These are phyloP conservation scores for Diaporthe caulivora DNA, from an alignment of 2,329 filamentous ascomycete genomes.

Conservation along the genomic window DNA sequence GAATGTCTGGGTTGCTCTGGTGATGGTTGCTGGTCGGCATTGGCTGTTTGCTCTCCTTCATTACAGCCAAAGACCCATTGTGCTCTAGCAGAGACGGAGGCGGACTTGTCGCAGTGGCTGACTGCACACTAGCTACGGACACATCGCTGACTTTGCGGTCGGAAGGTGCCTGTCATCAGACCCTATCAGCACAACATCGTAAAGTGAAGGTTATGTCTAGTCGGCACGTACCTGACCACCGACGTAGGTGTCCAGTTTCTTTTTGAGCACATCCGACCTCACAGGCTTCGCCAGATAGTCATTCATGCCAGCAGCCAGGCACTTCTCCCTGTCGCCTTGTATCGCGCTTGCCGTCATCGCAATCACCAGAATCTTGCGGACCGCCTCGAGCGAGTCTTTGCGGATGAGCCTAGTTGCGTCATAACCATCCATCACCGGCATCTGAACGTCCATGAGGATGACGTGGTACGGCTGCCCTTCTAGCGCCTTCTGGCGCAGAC, in stretches of 20 bases:
- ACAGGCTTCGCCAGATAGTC: slow-evolving; percentile 97
- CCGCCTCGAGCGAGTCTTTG: slow-evolving; percentile 79
- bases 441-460: slow-evolving; percentile 95
- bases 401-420: slow-evolving; percentile 89
- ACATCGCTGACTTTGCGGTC: slow-evolving; percentile 36
- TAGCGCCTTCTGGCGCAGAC: slow-evolving; percentile 77
- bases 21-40: slow-evolving; percentile 30
- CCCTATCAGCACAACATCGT: background rate
- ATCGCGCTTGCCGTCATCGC: slow-evolving; percentile 98
- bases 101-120: slow-evolving; percentile 40
- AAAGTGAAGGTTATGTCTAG: too few species aligned
- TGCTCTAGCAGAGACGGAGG: slow-evolving; percentile 42
- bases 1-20: slow-evolving; percentile 33
- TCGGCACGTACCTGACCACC: slow-evolving; percentile 49
- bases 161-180: slow-evolving; percentile 32
- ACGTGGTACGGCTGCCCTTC: slow-evolving; percentile 87
- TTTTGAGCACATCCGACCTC: slow-evolving; percentile 86
- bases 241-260: slow-evolving; percentile 77
- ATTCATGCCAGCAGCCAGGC: slow-evolving; percentile 96
- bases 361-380: slow-evolving; percentile 89
- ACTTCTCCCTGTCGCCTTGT: slow-evolving; percentile 94
- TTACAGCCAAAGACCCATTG: slow-evolving; percentile 42
- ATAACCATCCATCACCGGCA: slow-evolving; percentile 94
- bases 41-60: slow-evolving; percentile 44
- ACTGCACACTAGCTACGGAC: slow-evolving; percentile 35